These are phyloP conservation scores for Colletotrichum sp. DNA, from an alignment of 2,329 filamentous ascomycete species.

Conservation along the genomic window DNA sequence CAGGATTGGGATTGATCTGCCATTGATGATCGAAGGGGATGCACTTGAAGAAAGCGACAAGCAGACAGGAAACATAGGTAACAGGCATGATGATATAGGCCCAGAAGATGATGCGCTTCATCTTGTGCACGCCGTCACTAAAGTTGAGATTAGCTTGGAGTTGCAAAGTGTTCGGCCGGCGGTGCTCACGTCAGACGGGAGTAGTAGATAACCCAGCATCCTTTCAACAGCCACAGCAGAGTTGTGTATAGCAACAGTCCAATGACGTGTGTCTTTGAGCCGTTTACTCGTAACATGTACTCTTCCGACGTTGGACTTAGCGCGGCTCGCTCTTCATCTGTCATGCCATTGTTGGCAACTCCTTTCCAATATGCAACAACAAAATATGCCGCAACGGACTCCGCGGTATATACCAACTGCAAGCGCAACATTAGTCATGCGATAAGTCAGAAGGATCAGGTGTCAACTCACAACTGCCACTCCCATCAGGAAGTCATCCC, in stretches of 20 bases:
- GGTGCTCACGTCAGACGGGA: slow-evolving; percentile 48
- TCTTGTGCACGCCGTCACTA: slow-evolving; percentile 5
- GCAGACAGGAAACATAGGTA: neutral
- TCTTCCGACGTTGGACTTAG: slow-evolving; percentile 39
- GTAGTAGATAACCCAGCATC: slow-evolving; percentile 58
- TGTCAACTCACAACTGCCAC: neutral
- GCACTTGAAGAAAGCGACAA: slow-evolving; percentile 50
- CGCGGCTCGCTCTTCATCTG: slow-evolving; percentile 44
- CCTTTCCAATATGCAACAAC: slow-evolving; percentile 46
- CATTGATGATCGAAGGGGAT: slow-evolving; percentile 46
- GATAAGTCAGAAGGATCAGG: neutral
- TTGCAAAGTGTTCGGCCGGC: neutral
- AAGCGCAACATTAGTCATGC: neutral
- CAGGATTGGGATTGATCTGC: slow-evolving; percentile 48
- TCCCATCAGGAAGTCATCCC: slow-evolving; percentile 18
- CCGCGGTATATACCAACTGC: slow-evolving; percentile 13
- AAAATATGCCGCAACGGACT: slow-evolving; percentile 30
- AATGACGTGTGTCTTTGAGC: slow-evolving; percentile 57
- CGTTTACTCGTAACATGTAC: slow-evolving; percentile 42
- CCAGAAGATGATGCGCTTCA: slow-evolving; percentile 6
- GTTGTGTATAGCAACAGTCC: slow-evolving; percentile 56
- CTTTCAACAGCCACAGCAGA: slow-evolving; percentile 57
- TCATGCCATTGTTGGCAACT: slow-evolving; percentile 57
- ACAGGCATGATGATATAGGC: neutral
- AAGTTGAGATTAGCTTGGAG: neutral